Base-by-base conservation (phyloP, 805 yeast genomes). In the Yarrowia bubula region DNA sequence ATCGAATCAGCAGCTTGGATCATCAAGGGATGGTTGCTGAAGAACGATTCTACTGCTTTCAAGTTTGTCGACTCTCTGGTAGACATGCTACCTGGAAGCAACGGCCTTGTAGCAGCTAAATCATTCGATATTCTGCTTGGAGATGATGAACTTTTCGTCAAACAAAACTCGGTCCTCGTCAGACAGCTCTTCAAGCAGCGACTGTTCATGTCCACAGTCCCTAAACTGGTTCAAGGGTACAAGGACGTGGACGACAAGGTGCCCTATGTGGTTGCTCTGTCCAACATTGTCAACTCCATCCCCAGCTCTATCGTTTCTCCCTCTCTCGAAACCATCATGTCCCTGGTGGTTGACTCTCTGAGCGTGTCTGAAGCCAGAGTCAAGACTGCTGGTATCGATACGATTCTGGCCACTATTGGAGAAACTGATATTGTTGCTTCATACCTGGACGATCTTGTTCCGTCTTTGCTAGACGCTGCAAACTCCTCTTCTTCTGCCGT, bases 171-270 rank as follows among this genome's bases (percentile, higher is more conserved):
- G 68, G 80, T 88, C 65, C 84, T 86, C 66, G 82, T 88, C 17
- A 83, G 89, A 66, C 74, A 83, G 50, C 79, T 95, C 28, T 90
- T 88, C 80, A 91, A 91, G 72, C 99, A 95, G 72, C 86, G 86
- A 68, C 80, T 90, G 31, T 90, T 91, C 72, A 84, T 84, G 66
- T 76, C 79, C 8, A 77, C 85, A 1, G 79, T 90, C 6, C 88
- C 89, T 0, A 74, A 73, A 35, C 73, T 91, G 37, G 83, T 88
- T 8, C 72, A 75, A 0, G 81, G 80, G 3, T 86, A 82, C 72
- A 75, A 65, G 9, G 50, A 67, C 18, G 35, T 60, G 10, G 68
- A 75, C 66, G 55, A 46, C 2, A 82, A 82, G 67, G 82, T 84
- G 55, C 81, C 83, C 55, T 85, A 84, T 69, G 76, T 92, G 67